Evolutionary conservation across 192 early-diverging fungal species (phyloP).

Genomic region (Geosiphon pyriformis): DNA sequence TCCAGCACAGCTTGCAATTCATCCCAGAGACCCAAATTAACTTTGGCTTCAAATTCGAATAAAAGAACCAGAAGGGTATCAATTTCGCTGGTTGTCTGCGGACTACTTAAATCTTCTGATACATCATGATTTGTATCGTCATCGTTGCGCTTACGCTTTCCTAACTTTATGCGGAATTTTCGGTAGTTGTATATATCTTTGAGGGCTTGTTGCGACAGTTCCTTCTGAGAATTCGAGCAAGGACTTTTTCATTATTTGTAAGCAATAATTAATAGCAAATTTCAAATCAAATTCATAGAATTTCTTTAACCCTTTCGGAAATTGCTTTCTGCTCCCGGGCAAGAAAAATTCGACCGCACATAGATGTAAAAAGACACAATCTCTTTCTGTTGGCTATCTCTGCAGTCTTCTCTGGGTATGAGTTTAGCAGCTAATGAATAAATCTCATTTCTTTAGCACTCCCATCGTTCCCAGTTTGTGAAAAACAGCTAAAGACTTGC

Average conservation of each 20-base stretch:
- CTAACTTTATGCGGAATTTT: constrained; percentile 6
- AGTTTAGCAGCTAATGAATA: constrained; percentile 10
- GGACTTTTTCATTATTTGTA: background rate
- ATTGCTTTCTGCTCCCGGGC: constrained; percentile 4
- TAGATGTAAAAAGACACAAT: constrained; percentile 21
- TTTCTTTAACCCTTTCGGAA: constrained; percentile 6
- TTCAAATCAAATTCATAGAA: background rate
- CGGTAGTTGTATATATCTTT: constrained; percentile 1
- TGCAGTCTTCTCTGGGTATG: constrained; percentile 17
- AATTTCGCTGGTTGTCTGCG: background rate
- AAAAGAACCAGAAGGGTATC: constrained; percentile 22
- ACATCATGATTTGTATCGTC: constrained; percentile 2
- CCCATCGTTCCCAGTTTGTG: too few relatives aligned
- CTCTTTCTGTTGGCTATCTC: constrained; percentile 19
- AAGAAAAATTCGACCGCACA: constrained; percentile 13
- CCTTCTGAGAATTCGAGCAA: background rate
- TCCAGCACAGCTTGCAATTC: constrained; percentile 9
- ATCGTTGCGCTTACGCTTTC: constrained; percentile 8
- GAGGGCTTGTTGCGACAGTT: background rate
- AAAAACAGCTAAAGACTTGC: too few relatives aligned
- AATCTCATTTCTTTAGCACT: too few relatives aligned
- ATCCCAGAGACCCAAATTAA: constrained; percentile 18
- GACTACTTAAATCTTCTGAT: background rate
- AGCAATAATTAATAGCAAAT: background rate
- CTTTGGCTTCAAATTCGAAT: constrained; percentile 29